These are phyloP conservation scores for Carallia pectinifolia DNA, from an alignment of 345 rosid species.

Conservation along the genomic window DNA sequence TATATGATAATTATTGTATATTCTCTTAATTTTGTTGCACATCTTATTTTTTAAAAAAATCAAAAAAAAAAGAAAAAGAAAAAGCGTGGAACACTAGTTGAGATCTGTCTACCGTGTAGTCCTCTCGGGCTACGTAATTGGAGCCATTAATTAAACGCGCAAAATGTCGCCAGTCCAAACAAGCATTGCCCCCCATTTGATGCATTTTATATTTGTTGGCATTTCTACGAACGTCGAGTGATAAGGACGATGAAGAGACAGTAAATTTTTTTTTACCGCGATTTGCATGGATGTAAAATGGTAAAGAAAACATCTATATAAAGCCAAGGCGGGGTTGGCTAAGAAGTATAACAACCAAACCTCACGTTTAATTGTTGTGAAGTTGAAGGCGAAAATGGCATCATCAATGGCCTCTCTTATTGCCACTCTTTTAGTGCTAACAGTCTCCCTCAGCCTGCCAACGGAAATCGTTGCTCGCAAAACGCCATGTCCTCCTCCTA, in stretches of 20 bases:
- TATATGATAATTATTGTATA: too few species aligned
- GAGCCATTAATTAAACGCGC: too few species aligned
- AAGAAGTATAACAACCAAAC: conserved; percentile 31
- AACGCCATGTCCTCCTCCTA: conserved; percentile 35
- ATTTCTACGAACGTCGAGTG: background rate
- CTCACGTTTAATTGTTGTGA: conserved; percentile 6
- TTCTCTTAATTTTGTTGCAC: too few species aligned
- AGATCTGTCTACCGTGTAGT: too few species aligned
- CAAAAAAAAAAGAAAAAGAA: too few species aligned
- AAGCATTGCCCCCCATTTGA: too few species aligned
- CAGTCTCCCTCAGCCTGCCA: conserved; percentile 47
- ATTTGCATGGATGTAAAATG: background rate
- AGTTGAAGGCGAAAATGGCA: conserved; percentile 33
- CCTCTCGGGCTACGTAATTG: too few species aligned
- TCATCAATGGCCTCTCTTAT: conserved; percentile 49
- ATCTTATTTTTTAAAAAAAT: too few species aligned
- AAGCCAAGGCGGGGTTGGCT: conserved; percentile 27
- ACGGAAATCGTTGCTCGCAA: conserved; percentile 31
- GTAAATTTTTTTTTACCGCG: conserved; percentile 13
- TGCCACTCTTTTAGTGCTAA: conserved; percentile 43
- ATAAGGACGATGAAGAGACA: background rate
- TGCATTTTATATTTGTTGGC: too few species aligned
- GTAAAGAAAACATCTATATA: conserved; percentile 53
- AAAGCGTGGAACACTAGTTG: too few species aligned
- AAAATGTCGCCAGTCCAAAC: too few species aligned